These are phyloP conservation scores for Corinectria fuckeliana DNA, from an alignment of 2,329 filamentous ascomycete genomes.

Conservation along the genomic window DNA sequence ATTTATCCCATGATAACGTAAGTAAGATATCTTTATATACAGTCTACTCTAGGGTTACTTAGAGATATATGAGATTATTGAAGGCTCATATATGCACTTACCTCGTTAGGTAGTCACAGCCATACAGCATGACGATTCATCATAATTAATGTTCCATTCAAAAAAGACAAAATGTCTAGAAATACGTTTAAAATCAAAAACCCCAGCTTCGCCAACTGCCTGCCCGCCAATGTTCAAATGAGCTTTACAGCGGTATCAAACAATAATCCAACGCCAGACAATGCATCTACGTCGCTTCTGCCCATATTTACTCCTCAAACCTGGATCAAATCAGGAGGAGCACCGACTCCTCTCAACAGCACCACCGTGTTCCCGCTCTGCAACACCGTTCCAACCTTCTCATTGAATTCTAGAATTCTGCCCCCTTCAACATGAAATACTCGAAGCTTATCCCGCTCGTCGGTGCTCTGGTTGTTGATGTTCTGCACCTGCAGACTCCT, in stretches of 20 bases:
- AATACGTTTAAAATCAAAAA: not conserved
- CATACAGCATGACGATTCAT: too few species aligned
- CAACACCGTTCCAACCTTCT: conserved; percentile 78
- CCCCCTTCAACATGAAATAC: conserved; percentile 95
- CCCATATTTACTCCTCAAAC: conserved; percentile 20
- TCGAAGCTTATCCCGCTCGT: conserved; percentile 80
- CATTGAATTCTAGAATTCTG: conserved; percentile 82
- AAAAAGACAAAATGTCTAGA: not conserved
- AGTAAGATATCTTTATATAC: not conserved
- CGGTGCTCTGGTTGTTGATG: conserved; percentile 77
- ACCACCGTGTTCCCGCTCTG: conserved; percentile 90
- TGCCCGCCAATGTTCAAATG: not conserved
- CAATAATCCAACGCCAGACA: conserved; percentile 27
- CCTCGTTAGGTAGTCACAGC: too few species aligned
- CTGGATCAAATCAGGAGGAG: conserved; percentile 76
- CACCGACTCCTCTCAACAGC: conserved; percentile 81
- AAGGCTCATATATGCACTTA: too few species aligned
- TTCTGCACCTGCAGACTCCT: conserved; percentile 81
- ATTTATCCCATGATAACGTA: not conserved
- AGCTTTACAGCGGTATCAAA: not conserved
- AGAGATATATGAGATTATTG: not conserved
- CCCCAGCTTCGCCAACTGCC: not conserved
- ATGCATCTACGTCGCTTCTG: conserved; percentile 21
- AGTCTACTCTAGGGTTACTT: not conserved
- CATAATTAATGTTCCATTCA: not conserved